Conservation (phyloP, 306 rosid genomes). For the Carpinus fangiana region DNA sequence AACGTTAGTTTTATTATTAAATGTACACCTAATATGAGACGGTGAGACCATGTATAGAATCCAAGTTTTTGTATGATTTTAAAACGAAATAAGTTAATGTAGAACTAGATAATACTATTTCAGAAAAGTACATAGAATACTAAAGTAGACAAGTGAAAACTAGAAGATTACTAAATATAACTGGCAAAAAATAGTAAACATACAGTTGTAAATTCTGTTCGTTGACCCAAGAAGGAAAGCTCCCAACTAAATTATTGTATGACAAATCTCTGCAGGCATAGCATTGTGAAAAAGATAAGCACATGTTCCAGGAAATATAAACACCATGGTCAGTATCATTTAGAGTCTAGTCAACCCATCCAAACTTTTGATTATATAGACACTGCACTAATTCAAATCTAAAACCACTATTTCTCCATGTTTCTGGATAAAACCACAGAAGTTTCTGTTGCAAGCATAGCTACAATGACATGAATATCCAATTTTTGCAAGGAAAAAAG, state of each 20-base stretch:
- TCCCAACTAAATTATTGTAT: conserved; percentile 72
- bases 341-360: neutral
- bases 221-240: conserved; percentile 73
- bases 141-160: neutral
- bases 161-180: neutral
- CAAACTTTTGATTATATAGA: neutral
- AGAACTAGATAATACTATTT: neutral
- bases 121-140: neutral
- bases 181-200: neutral
- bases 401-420: neutral
- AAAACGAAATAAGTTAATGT: neutral
- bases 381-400: neutral
- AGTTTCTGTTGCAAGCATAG: neutral
- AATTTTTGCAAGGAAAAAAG: neutral
- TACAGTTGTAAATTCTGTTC: conserved; percentile 51
- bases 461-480: neutral
- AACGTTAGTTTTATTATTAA: conserved; percentile 18
- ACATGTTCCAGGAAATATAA: neutral
- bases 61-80: neutral
- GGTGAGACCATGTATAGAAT: neutral
- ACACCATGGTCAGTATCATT: neutral
- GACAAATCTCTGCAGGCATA: conserved; percentile 73
- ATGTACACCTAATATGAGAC: neutral
- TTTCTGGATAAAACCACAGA: neutral
- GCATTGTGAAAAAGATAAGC: conserved; percentile 2